phyloP scores from a whole-genome alignment of 345 rosid species.

The Ceriops tagal region DNA sequence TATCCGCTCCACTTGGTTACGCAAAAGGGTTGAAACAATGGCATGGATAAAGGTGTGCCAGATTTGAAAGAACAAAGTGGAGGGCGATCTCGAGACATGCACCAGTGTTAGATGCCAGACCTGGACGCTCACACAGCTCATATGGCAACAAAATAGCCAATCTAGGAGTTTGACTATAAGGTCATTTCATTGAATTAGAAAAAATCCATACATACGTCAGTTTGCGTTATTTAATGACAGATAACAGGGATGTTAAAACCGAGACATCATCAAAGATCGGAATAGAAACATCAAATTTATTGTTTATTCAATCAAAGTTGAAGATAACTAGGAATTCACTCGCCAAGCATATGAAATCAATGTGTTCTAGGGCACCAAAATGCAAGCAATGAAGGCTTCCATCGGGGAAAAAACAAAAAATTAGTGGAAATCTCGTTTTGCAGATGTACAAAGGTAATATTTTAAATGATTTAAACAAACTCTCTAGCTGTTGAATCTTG shows the following conservation, averaged over 20 bases:
- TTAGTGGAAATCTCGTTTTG: constrained; percentile 25
- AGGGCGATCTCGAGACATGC: constrained; percentile 47
- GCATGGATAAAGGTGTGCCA: constrained; percentile 13
- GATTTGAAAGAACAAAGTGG: constrained; percentile 34
- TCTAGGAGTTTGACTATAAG: constrained; percentile 39
- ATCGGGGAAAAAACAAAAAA: constrained; percentile 22
- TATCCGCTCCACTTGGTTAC: neutral
- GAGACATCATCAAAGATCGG: constrained; percentile 51
- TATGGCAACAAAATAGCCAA: constrained; percentile 41
- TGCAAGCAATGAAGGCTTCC: constrained; percentile 51
- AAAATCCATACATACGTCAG: constrained; percentile 1
- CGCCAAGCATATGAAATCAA: constrained; percentile 46
- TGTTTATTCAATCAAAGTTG: constrained; percentile 32
- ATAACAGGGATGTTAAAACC: constrained; percentile 8
- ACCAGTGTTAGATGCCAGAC: constrained; percentile 14
- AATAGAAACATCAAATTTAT: constrained; percentile 59
- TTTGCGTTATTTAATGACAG: constrained; percentile 4
- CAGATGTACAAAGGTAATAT: constrained; percentile 14
- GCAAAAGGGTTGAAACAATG: constrained; percentile 18
- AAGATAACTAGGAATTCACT: constrained; percentile 33
- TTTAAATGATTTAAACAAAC: constrained; percentile 24
- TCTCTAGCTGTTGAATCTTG: constrained; percentile 72
- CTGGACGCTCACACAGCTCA: constrained; percentile 9
- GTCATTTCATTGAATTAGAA: constrained; percentile 4
- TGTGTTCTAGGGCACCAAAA: constrained; percentile 49